A percentile compares a stretch with the other conserved stretches of the same genome.
These are phyloP conservation scores for Leccinum pallidistipes DNA, from an alignment of 1,284 basidiomycete species.

Conservation along the genomic window DNA sequence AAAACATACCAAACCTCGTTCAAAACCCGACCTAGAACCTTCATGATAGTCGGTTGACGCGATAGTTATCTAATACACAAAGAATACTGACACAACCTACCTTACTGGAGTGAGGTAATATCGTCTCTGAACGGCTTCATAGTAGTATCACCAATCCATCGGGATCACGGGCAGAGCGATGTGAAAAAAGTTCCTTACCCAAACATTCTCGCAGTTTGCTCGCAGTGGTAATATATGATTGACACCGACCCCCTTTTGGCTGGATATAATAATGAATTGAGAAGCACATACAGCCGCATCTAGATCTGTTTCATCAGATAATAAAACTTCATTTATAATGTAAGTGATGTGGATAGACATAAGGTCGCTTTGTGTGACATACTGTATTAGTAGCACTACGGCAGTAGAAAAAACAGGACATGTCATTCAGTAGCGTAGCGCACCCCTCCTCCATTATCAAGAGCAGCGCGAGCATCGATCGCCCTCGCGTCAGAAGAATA, in stretches of 20 bases:
- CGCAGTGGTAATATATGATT: no score
- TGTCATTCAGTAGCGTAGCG: constrained; percentile 1
- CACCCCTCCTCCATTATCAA: constrained; percentile 5
- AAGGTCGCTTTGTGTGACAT: no score
- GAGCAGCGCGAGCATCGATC: constrained; percentile 10
- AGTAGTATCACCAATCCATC: neutral
- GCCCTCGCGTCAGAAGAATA: constrained; percentile 6
- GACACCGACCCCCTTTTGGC: no score
- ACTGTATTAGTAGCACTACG: no score
- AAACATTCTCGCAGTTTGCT: no score
- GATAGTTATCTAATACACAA: neutral
- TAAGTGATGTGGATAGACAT: no score
- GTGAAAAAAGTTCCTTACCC: no score
- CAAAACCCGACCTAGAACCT: neutral
- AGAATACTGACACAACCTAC: neutral
- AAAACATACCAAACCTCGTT: neutral
- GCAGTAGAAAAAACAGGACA: neutral
- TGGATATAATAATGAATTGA: no score
- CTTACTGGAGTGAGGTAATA: neutral
- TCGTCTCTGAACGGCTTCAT: neutral
- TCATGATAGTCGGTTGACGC: neutral
- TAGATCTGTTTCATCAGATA: neutral
- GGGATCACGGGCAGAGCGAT: neutral
- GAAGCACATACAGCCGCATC: no score
- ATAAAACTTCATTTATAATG: no score